Percentiles rank a stretch among this genome's conserved stretches.
Evolutionary conservation across 495 filamentous ascomycete genomes (phyloP).

Genomic region (Viridothelium virens): DNA sequence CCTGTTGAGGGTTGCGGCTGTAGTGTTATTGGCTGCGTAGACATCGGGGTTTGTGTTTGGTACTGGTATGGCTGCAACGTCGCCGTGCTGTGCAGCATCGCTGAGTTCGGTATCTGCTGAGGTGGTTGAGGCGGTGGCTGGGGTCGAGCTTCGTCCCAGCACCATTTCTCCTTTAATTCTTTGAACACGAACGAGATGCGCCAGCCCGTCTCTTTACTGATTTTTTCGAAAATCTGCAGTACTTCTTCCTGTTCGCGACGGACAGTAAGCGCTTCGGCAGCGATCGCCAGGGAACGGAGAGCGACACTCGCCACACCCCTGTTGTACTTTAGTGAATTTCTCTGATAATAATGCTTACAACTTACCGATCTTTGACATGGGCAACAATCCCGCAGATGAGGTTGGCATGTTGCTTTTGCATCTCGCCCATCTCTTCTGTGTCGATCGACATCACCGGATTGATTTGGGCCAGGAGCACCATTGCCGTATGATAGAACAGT

Average conservation of each 20-base stretch:
- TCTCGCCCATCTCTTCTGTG: constrained; percentile 58
- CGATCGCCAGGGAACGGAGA: constrained; percentile 68
- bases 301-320: constrained; percentile 69
- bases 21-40: constrained; percentile 12
- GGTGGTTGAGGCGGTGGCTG: constrained; percentile 23
- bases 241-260: constrained; percentile 75
- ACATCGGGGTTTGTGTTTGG: constrained; percentile 2
- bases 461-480: constrained; percentile 70
- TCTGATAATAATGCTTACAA: constrained; percentile 12
- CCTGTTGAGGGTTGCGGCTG: constrained; percentile 18
- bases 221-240: constrained; percentile 63
- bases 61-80: constrained; percentile 15
- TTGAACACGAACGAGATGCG: constrained; percentile 57
- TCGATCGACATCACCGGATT: constrained; percentile 55
- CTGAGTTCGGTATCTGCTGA: constrained; percentile 20
- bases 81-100: constrained; percentile 14
- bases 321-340: constrained; percentile 18
- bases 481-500: constrained; percentile 84
- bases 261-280: constrained; percentile 62
- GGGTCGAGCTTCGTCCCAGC: constrained; percentile 51
- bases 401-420: constrained; percentile 63
- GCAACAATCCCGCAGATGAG: constrained; percentile 83
- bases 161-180: constrained; percentile 69
- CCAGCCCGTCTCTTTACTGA: constrained; percentile 74
- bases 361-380: constrained; percentile 66